Evolutionary conservation across 2,329 filamentous ascomycete species (phyloP).

Genomic region (Sporothrix pallida): DNA sequence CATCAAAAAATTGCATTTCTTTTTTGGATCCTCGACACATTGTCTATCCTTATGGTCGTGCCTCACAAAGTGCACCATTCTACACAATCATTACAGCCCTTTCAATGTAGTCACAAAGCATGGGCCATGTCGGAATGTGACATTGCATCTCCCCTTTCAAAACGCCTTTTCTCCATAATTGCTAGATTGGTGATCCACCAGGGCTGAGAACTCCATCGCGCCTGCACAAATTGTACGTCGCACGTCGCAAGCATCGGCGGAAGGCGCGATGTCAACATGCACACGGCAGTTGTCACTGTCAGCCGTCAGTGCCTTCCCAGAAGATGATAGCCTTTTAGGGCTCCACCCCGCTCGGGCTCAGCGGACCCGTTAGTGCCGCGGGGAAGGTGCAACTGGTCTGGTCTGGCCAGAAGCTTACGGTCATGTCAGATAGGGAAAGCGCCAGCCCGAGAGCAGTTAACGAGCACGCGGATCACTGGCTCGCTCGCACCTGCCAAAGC

Average conservation of each 20-base stretch:
- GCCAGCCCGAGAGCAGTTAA: not conserved
- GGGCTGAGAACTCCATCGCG: not conserved
- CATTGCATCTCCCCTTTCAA: conserved; percentile 15
- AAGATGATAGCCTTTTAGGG: not conserved
- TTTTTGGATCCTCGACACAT: not conserved
- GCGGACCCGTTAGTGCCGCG: conserved; percentile 16
- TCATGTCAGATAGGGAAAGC: conserved; percentile 11
- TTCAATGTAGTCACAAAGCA: not conserved
- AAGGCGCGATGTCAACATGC: conserved; percentile 9
- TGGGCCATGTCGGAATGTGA: conserved; percentile 2
- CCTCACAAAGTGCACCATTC: too few relatives aligned
- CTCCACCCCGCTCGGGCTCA: conserved; percentile 1
- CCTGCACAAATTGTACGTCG: not conserved
- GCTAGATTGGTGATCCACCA: not conserved
- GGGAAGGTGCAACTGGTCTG: conserved; percentile 9
- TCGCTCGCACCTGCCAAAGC: not conserved
- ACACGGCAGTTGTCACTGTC: not conserved
- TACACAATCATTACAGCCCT: conserved; percentile 6
- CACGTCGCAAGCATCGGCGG: not conserved
- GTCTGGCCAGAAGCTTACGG: not conserved
- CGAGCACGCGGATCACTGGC: not conserved
- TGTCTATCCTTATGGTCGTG: not conserved
- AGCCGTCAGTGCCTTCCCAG: not conserved
- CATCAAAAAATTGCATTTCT: not conserved
- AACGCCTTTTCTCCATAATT: not conserved